phyloP scores from a whole-genome alignment of 805 yeast genomes.

The Nakazawaea populi region DNA sequence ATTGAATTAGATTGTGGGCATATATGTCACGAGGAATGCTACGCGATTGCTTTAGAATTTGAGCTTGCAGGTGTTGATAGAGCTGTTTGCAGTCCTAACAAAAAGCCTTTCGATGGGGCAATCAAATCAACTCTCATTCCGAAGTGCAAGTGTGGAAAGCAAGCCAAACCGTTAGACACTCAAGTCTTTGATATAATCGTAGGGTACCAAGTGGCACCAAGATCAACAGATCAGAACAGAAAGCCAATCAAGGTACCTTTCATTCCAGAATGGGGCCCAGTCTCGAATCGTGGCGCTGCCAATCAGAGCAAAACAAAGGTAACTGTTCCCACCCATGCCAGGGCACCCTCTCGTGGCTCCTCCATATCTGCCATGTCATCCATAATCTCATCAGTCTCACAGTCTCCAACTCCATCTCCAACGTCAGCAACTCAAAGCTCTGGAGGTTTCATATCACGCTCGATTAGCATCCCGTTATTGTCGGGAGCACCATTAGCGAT shows the following conservation, averaged over 20 bases:
- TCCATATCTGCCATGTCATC: slow-evolving; percentile 26
- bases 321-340: slow-evolving; percentile 13
- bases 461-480: not conserved
- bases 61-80: slow-evolving; percentile 1
- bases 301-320: not conserved
- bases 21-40: slow-evolving; percentile 53
- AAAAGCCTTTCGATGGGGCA: not conserved
- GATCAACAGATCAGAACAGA: not conserved
- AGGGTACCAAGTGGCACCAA: not conserved
- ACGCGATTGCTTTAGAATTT: slow-evolving; percentile 32
- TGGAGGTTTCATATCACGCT: not conserved
- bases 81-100: not conserved
- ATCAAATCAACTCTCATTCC: not conserved
- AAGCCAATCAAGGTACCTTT: too few relatives aligned
- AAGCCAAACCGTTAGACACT: not conserved
- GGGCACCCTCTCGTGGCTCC: slow-evolving; percentile 28
- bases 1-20: slow-evolving; percentile 51
- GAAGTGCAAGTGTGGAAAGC: not conserved
- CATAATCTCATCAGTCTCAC: slow-evolving; percentile 24
- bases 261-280: not conserved
- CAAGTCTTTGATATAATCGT: not conserved
- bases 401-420: slow-evolving; percentile 13
- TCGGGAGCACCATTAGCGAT: slow-evolving; percentile 6
- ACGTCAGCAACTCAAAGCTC: not conserved
- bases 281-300: not conserved